These are phyloP conservation scores for Kuraishia borneana DNA, from an alignment of 805 yeast genomes.

Conservation along the genomic window DNA sequence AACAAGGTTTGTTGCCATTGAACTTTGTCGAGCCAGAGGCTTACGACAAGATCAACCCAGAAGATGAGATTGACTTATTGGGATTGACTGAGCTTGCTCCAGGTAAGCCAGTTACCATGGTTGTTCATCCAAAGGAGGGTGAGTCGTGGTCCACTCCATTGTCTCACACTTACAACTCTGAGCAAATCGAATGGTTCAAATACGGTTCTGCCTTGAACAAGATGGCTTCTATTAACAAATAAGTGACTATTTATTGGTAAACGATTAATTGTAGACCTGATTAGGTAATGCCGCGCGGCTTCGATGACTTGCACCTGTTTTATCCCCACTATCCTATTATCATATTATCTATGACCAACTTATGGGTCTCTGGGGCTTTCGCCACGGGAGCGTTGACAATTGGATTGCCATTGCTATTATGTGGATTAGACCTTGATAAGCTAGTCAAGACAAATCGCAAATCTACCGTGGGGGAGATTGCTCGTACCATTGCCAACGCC, in stretches of 20 bases:
- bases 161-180: constrained; percentile 91
- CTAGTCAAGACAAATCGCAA: neutral
- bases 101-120: constrained; percentile 80
- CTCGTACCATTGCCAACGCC: neutral
- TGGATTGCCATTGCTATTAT: too few relatives aligned
- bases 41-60: constrained; percentile 88
- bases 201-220: constrained; percentile 98
- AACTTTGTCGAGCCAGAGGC: constrained; percentile 83
- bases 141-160: constrained; percentile 81
- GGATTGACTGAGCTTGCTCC: constrained; percentile 85
- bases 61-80: constrained; percentile 77
- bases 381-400: too few relatives aligned
- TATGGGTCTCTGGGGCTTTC: too few relatives aligned
- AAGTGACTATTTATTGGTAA: constrained; percentile 2
- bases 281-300: neutral
- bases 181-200: constrained; percentile 99
- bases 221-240: constrained; percentile 30
- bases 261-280: neutral
- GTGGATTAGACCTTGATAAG: neutral
- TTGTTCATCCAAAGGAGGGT: constrained; percentile 65
- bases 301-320: neutral
- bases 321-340: neutral
- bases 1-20: constrained; percentile 97
- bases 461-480: neutral
- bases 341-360: too few relatives aligned